phyloP scores from a whole-genome alignment of 2,329 filamentous ascomycete species.

The Claviceps pazoutovae region DNA sequence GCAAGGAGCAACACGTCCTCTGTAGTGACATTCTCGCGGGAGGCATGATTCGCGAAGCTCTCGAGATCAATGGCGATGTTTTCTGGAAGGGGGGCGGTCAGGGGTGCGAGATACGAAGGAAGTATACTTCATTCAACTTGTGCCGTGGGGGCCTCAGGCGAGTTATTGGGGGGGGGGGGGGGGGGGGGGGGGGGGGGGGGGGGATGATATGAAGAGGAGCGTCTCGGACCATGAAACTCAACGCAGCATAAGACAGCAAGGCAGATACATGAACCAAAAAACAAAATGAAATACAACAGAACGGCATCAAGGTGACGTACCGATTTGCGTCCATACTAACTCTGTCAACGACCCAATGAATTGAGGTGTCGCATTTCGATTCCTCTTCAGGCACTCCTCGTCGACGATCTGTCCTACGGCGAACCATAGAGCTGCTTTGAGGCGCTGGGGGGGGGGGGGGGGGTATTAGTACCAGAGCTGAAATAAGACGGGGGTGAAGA shows the following conservation, averaged over 20 bases:
- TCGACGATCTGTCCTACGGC: slow-evolving; percentile 79
- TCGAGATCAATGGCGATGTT: slow-evolving; percentile 44
- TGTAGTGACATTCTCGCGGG: slow-evolving; percentile 63
- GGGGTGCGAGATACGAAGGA: not conserved
- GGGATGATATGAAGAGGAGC: no score
- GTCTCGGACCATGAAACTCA: no score
- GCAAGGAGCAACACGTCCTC: slow-evolving; percentile 82
- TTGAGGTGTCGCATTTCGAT: slow-evolving; percentile 79
- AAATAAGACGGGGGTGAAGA: no score
- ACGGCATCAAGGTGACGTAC: slow-evolving; percentile 32
- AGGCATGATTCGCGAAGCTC: slow-evolving; percentile 57
- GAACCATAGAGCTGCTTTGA: slow-evolving; percentile 78
- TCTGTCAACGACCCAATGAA: slow-evolving; percentile 81
- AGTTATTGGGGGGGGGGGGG: no score
- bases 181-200: no score
- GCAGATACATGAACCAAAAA: not conserved
- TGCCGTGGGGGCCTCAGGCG: no score
- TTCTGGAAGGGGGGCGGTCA: slow-evolving; percentile 22
- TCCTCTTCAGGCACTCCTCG: slow-evolving; percentile 46
- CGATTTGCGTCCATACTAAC: slow-evolving; percentile 75
- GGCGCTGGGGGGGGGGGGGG: slow-evolving; percentile 37
- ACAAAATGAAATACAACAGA: not conserved
- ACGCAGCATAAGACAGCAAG: not conserved
- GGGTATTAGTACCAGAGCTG: no score
- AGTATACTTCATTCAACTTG: no score